phyloP scores from a whole-genome alignment of 768 basidiomycete species.

The Boletus vinaceobasis region DNA sequence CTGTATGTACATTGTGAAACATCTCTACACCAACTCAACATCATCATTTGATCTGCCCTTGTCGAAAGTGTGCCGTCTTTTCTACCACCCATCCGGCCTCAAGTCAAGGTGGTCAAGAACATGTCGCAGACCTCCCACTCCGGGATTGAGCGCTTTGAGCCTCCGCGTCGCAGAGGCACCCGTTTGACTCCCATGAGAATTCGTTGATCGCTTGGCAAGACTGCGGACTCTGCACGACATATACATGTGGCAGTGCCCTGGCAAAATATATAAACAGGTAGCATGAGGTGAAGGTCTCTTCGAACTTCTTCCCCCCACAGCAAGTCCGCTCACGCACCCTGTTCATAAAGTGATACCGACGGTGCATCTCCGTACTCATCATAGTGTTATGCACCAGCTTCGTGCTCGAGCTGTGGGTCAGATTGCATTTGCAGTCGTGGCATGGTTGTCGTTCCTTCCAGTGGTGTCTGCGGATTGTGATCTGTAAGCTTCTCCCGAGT shows the following conservation, averaged over 20 bases:
- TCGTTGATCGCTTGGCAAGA: too few relatives aligned
- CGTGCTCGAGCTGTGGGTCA: neutral
- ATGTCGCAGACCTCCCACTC: neutral
- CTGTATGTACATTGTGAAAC: neutral
- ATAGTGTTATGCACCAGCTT: slow-evolving; percentile 2
- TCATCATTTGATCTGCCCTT: neutral
- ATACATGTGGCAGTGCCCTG: neutral
- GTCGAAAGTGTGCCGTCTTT: neutral
- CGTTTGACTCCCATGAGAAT: too few relatives aligned
- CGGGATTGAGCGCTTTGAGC: neutral
- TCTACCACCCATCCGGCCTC: neutral
- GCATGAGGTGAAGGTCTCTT: neutral
- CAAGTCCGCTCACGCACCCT: neutral
- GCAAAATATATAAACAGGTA: neutral
- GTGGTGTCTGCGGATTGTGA: slow-evolving; percentile 12
- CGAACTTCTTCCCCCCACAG: neutral
- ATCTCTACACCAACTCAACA: neutral
- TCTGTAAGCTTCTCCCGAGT: slow-evolving; percentile 1
- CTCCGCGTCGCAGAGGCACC: neutral
- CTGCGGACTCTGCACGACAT: neutral
- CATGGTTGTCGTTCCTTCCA: slow-evolving; percentile 6
- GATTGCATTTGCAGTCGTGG: neutral
- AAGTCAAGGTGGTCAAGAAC: neutral
- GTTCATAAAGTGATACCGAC: neutral
- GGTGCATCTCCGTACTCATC: neutral